Conservation (phyloP, 352 stramenopile genomes). For the Globisporangium viniferum region DNA sequence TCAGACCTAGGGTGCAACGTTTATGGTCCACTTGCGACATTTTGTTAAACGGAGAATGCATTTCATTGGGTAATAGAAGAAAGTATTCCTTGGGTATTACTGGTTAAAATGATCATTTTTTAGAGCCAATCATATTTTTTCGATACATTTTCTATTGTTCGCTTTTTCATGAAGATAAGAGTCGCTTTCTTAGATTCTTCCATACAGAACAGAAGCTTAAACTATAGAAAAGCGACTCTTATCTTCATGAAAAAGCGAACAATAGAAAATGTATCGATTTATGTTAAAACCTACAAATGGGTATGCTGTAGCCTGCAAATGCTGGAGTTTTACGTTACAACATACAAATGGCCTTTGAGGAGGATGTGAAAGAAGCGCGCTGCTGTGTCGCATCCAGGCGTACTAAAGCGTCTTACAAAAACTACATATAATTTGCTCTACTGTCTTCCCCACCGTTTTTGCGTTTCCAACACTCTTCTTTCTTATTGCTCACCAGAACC, state of each 20-base stretch:
- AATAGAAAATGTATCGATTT: too few relatives aligned
- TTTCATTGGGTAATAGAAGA: neutral
- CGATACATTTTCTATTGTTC: too few relatives aligned
- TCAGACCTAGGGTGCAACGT: neutral
- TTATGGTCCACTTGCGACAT: neutral
- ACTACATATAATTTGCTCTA: neutral
- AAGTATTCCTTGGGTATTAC: neutral
- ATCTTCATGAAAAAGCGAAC: too few relatives aligned
- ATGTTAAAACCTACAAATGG: too few relatives aligned
- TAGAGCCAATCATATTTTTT: too few relatives aligned
- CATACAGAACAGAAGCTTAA: too few relatives aligned
- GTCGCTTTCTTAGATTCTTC: too few relatives aligned
- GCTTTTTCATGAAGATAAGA: too few relatives aligned
- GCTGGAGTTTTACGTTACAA: too few relatives aligned
- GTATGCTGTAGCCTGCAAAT: too few relatives aligned
- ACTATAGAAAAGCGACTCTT: too few relatives aligned
- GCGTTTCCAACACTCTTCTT: neutral
- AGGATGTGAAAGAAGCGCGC: neutral
- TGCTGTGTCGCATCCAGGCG: neutral
- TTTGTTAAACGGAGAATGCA: neutral
- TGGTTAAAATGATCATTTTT: neutral
- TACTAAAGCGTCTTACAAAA: neutral
- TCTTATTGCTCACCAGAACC: neutral
- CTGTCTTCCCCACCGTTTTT: neutral
- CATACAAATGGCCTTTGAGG: too few relatives aligned